These are phyloP conservation scores for Euphorbia pulcherrima DNA, from an alignment of 345 rosid species.

Conservation along the genomic window DNA sequence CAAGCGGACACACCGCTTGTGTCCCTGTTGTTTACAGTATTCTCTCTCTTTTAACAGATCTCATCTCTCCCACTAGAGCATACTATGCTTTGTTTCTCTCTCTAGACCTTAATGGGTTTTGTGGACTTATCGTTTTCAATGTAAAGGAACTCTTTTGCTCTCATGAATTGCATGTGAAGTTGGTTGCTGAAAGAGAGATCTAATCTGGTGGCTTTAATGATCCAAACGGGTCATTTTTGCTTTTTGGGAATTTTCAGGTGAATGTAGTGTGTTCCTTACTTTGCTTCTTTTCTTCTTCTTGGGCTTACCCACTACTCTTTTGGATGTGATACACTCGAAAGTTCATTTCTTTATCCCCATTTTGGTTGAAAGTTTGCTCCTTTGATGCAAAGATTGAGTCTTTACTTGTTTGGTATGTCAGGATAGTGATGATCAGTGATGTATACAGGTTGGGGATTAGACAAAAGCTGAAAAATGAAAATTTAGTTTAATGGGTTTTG, in stretches of 20 bases:
- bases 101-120: conserved; percentile 12
- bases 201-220: conserved; percentile 33
- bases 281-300: conserved; percentile 19
- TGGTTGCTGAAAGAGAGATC: conserved; percentile 39
- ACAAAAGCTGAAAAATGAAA: conserved; percentile 16
- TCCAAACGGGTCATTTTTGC: conserved; percentile 37
- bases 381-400: conserved; percentile 16
- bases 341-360: neutral
- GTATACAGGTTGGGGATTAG: conserved; percentile 10
- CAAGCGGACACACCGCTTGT: conserved; percentile 47
- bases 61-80: conserved; percentile 7
- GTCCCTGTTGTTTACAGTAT: conserved; percentile 33
- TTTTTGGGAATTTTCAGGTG: conserved; percentile 34
- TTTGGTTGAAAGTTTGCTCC: conserved; percentile 16
- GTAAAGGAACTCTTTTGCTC: conserved; percentile 35
- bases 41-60: conserved; percentile 45
- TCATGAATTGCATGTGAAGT: conserved; percentile 53
- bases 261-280: conserved; percentile 16
- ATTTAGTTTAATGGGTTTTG: conserved; percentile 24
- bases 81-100: conserved; percentile 21
- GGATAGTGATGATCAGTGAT: conserved; percentile 3
- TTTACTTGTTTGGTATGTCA: conserved; percentile 16
- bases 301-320: neutral
- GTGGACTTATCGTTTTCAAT: conserved; percentile 37
- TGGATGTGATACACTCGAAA: conserved; percentile 4